Evolutionary conservation across 164 flowering plant species (phyloP).

Genomic region (Santalum album): DNA sequence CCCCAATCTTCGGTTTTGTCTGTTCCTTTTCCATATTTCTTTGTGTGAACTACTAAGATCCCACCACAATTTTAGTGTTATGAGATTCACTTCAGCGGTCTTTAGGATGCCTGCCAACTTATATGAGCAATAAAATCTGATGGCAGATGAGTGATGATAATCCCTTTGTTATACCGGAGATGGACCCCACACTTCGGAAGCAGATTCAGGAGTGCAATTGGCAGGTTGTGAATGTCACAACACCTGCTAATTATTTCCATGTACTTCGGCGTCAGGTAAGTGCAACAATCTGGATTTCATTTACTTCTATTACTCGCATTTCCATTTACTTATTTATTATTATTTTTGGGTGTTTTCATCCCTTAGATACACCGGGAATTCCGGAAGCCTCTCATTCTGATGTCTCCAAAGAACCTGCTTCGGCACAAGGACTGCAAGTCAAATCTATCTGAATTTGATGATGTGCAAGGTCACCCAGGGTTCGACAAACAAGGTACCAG

Average conservation of each 20-base stretch:
- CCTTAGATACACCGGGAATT: conserved; percentile 84
- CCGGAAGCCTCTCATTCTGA: conserved; percentile 86
- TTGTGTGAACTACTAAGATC: too few relatives aligned
- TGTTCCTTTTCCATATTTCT: too few relatives aligned
- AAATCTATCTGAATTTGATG: conserved; percentile 76
- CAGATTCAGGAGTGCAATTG: conserved; percentile 97
- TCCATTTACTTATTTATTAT: not conserved
- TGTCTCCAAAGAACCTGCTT: conserved; percentile 91
- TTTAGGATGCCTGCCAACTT: too few relatives aligned
- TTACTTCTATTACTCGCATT: not conserved
- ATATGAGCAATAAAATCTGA: conserved; percentile 4
- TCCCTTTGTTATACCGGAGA: conserved; percentile 86
- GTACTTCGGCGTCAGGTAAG: conserved; percentile 85
- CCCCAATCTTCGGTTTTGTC: too few relatives aligned
- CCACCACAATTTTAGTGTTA: not conserved
- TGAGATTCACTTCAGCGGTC: not conserved
- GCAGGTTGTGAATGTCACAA: conserved; percentile 95
- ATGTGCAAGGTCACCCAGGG: conserved; percentile 89
- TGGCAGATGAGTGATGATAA: conserved; percentile 95
- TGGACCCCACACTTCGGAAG: conserved; percentile 82
- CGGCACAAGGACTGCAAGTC: conserved; percentile 77
- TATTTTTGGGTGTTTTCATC: too few relatives aligned
- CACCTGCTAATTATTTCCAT: conserved; percentile 98
- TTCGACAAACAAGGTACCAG: conserved; percentile 98
- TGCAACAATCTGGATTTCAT: conserved; percentile 4